Conservation (phyloP, 371 early-diverging fungal species). For the Apophysomyces elegans region DNA sequence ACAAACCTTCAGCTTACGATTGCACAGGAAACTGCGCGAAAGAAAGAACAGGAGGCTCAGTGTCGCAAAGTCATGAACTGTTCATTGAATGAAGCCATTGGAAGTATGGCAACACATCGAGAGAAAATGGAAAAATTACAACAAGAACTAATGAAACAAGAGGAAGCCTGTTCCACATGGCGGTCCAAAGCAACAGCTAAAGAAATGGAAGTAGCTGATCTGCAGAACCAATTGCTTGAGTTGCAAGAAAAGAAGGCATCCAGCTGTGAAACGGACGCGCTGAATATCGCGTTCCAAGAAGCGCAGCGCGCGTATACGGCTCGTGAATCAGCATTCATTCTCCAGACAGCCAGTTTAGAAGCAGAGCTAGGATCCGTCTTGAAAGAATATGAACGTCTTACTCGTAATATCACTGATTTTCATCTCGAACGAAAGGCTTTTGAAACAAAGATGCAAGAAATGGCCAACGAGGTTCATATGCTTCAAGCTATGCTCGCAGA, state of each 20-base stretch:
- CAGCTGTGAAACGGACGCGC: background rate
- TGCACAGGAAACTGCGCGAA: background rate
- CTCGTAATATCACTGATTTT: conserved; percentile 53
- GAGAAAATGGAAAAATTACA: background rate
- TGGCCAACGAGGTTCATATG: conserved; percentile 31
- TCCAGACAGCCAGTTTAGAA: conserved; percentile 45
- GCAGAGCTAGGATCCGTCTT: conserved; percentile 43
- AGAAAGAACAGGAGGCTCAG: background rate
- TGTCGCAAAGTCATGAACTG: background rate
- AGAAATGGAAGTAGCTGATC: background rate
- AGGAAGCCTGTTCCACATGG: background rate
- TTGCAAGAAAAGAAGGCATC: background rate
- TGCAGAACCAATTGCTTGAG: background rate
- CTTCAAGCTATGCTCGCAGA: conserved; percentile 39
- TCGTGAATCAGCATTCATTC: conserved; percentile 39
- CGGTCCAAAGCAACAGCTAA: background rate
- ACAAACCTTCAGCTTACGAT: background rate
- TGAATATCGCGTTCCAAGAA: conserved; percentile 4
- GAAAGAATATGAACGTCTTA: conserved; percentile 56
- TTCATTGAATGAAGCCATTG: background rate
- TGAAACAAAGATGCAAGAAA: conserved; percentile 24
- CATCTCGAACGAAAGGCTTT: conserved; percentile 43
- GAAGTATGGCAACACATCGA: background rate
- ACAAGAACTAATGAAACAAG: background rate
- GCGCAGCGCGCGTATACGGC: conserved; percentile 38